Evolutionary conservation across 495 filamentous ascomycete species (phyloP), one percentile per base, ranked within the genome.

Genomic region (Talaromyces ruber): DNA sequence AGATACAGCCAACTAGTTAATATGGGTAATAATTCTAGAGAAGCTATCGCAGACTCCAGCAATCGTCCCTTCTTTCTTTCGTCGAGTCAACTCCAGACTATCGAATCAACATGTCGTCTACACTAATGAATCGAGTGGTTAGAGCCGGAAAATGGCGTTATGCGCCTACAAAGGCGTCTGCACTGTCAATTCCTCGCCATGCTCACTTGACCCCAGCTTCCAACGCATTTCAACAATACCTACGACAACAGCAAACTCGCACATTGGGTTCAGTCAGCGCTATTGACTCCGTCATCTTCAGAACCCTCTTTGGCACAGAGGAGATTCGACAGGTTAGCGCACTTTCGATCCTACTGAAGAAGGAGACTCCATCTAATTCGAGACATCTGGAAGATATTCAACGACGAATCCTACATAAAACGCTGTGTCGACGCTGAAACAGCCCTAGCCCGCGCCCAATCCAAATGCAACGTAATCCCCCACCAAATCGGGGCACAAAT

Each of bases 401-500:
- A 75, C 63, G 78, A 82, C 67, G 74, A 74, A 66, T 71, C 77
- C 22, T 82, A 82, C 68, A 70, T 81, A 16, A 65, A 66, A n/a
- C 72, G 76, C 60, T 78, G 78, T 65, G 62, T 82, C 11, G 76
- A 81, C 58, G 79, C 75, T n/a, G 80, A 82, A 68, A 73, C 74
- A 24, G 80, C 79, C 21, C 70, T 82, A 2, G 80, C 80, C 6
- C 63, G 76, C 59, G 78, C 79, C 2, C 76, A 82, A 65, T 72
- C 76, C 11, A 65, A 63, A 52, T 70, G 72, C 61, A 68, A 72
- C 47, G 74, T 81, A 22, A 82, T 81, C 62, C 79, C 79, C 3
- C 61, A 64, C 6, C 64, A 79, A 32, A 74, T 76, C 26, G 77
- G 76, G 12, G 64, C 68, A 4, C 58, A 69, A 24, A 72, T 82